Evolutionary conservation across 495 filamentous ascomycete species (phyloP).

Genomic region (Xylaria venustula): DNA sequence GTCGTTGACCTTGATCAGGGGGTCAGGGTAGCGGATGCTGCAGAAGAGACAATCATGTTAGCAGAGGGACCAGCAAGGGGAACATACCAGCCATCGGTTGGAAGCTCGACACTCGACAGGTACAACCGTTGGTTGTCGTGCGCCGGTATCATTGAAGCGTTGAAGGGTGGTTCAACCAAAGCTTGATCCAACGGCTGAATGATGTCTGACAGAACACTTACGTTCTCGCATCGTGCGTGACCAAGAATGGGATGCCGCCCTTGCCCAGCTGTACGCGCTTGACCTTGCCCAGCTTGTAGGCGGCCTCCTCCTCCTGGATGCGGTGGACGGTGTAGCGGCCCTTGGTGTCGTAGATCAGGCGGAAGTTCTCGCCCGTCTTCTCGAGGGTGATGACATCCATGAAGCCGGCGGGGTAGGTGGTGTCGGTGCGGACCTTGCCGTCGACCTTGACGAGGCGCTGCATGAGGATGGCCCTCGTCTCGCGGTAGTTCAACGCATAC

Average conservation of each 20-base stretch:
- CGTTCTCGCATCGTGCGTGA: conserved; percentile 99
- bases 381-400: conserved; percentile 99
- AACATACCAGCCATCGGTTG: conserved; percentile 50
- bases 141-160: conserved; percentile 5
- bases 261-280: conserved; percentile 98
- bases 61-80: conserved; percentile 29
- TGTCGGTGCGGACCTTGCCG: conserved; percentile 98
- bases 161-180: conserved; percentile 67
- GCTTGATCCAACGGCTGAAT: conserved; percentile 99
- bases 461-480: conserved; percentile 97
- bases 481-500: conserved; percentile 98
- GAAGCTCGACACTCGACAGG: conserved; percentile 33
- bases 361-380: conserved; percentile 99
- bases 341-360: conserved; percentile 99
- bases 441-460: conserved; percentile 99
- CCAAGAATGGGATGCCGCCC: conserved; percentile 99
- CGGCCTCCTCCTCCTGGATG: conserved; percentile 94
- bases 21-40: conserved; percentile 99
- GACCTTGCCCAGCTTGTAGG: conserved; percentile 99
- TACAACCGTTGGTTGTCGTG: neutral
- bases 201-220: conserved; percentile 89
- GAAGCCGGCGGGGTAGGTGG: conserved; percentile 95
- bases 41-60: conserved; percentile 34
- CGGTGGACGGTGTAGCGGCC: conserved; percentile 99
- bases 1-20: conserved; percentile 98